A percentile compares a stretch with the other conserved stretches of the same genome.
phyloP scores from a whole-genome alignment of 2,329 filamentous ascomycete genomes.

The Ceratocystis harringtonii region DNA sequence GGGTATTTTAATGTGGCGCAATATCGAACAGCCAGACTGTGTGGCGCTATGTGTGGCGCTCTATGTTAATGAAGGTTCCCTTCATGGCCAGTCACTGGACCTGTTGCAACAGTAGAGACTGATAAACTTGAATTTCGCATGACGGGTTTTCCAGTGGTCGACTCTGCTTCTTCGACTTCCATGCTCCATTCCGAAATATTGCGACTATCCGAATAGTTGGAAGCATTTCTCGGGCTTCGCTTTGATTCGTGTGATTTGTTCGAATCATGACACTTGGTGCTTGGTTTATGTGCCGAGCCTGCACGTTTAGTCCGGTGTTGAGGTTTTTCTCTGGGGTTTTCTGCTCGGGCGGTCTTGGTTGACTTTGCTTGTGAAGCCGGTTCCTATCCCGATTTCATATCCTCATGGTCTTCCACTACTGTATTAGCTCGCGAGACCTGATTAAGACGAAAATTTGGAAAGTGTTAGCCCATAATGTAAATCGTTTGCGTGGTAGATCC shows the following conservation, averaged over 20 bases:
- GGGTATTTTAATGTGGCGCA: conserved; percentile 1
- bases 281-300: neutral
- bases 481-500: neutral
- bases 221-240: neutral
- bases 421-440: neutral
- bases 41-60: neutral
- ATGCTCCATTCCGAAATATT: fast-evolving
- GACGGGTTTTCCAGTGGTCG: too few species aligned
- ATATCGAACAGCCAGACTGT: neutral
- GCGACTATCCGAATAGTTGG: too few species aligned
- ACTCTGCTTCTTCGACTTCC: neutral
- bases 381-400: neutral
- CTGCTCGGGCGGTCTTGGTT: neutral
- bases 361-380: neutral
- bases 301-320: neutral
- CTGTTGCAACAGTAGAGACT: neutral
- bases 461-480: neutral
- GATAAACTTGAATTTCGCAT: neutral
- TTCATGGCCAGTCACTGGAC: neutral
- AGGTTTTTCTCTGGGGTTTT: neutral
- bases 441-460: neutral
- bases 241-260: neutral
- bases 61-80: neutral
- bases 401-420: neutral
- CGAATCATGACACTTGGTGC: neutral